Evolutionary conservation across 1,284 basidiomycete genomes (phyloP), one percentile per base, ranked within the genome.

Genomic region (Limonomyces culmigenus): DNA sequence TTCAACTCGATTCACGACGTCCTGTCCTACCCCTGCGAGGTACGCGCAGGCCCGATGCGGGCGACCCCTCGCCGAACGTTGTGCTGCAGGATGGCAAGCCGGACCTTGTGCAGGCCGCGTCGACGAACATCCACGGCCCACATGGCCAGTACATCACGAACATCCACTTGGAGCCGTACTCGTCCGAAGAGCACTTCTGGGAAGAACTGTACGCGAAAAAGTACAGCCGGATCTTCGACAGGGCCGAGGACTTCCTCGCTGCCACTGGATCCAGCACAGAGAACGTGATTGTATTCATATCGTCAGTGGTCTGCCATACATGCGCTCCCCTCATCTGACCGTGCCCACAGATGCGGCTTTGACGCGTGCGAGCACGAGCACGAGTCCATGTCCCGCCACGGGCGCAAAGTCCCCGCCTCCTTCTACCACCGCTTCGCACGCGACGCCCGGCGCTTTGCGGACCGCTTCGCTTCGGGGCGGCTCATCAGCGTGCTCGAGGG

Each of bases 351-450:
- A 43, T 81, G 75, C 42, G 93, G 93, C 2, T 91, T 97, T 55
- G 93, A 97, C 46, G 92, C 91, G 0, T 87, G 80, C 41, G 80
- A 91, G 48, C 86, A 96, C 52, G 92, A 98, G 50, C 78, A 84
- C 44, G 61, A 73, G 3, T 80, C 77, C 4, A 98, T 98, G 93
- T 88, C 87, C 32, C 65, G 93, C 5, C 93, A 97, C 52, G 69
- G 74, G 33, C 76, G 89, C n/a, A 78, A 80, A 42, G 89, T 97
- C 0, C 93, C 93, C 0, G 67, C 75, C 0, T 71, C 74, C 0
- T 96, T 96, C 58, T 98, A 86, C 53, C 63, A 79, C 46, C 76
- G 72, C 3, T 95, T 96, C 47, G 79, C 87, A 0, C 62, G 58
- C 2, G 88, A 95, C 47, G 70, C 74, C 0, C 65, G 71, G 29